Evolutionary conservation across 1,284 basidiomycete species (phyloP), one percentile per base, ranked within the genome.

Genomic region (Ustilago tritici): DNA sequence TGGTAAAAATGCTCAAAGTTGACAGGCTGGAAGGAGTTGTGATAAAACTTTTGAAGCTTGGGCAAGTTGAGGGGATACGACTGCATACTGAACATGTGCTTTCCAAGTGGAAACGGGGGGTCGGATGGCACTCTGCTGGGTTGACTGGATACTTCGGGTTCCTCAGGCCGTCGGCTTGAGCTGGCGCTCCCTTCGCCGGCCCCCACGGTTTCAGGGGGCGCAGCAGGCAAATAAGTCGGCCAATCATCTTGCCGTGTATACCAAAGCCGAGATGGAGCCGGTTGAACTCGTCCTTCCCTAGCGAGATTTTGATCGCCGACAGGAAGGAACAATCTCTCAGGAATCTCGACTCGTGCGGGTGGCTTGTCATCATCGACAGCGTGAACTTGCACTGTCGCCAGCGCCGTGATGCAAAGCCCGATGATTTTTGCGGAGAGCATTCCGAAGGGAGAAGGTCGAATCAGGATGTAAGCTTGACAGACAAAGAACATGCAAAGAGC

Each of bases 1-100:
- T 0, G 0, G 23, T 28, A 28, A 2, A 2, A 3, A 3, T 2
- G 0, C 23, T 28, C 23, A 28, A 28, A 28, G 3, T 0, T 3
- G 23, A 28, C 23, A 28, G 23, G 23, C 23, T n/a, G n/a, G n/a
- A n/a, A n/a, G n/a, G n/a, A n/a, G n/a, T n/a, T n/a, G n/a, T n/a
- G 23, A 28, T 28, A 28, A 28, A 28, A 28, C 2, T 3, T 3
- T 28, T 28, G 23, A 28, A 28, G 23, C 23, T 28, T 3, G 23
- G 2, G 23, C 23, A 28, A 3, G 23, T 28, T 3, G 23, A 28
- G 23, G 23, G 23, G 2, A 28, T 28, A 28, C 23, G 23, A 28
- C 23, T 3, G 23, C 23, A 28, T 28, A 28, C 23, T 28, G 23
- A 28, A 28, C 23, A 0, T 0, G 3, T 28, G 3, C 23, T 2